Percentiles rank a stretch among this genome's conserved stretches.
Conservation (phyloP, 1,139 yeast genomes). For the Saccharomyces hybrid region DNA sequence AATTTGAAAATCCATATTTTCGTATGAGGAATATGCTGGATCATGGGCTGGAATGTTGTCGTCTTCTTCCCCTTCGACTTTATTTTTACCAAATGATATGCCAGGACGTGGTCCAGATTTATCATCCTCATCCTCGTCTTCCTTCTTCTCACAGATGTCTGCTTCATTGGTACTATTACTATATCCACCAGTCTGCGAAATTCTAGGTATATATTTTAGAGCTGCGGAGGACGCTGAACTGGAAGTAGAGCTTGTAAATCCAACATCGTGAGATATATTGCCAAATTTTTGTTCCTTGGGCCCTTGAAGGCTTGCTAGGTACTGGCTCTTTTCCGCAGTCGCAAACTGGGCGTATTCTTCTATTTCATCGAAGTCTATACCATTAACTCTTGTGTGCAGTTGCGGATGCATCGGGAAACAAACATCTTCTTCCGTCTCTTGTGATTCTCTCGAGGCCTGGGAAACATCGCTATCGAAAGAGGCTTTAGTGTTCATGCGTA, state of each 20-base stretch:
- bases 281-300: neutral
- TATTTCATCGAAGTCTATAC: slow-evolving; percentile 71
- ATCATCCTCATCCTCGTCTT: slow-evolving; percentile 8
- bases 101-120: slow-evolving; percentile 15
- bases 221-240: slow-evolving; percentile 41
- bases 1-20: slow-evolving; percentile 20
- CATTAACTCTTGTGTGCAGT: slow-evolving; percentile 50
- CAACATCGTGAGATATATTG: slow-evolving; percentile 1
- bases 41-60: slow-evolving; percentile 1
- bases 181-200: neutral
- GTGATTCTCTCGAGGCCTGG: slow-evolving; percentile 63
- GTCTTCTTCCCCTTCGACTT: slow-evolving; percentile 32
- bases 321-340: slow-evolving; percentile 21
- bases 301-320: neutral
- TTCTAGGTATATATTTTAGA: slow-evolving; percentile 47
- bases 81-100: slow-evolving; percentile 34
- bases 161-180: neutral
- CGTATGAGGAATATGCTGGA: slow-evolving; percentile 4
- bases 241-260: slow-evolving; percentile 27
- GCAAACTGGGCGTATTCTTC: slow-evolving; percentile 61
- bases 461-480: slow-evolving; percentile 59
- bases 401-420: slow-evolving; percentile 89
- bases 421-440: slow-evolving; percentile 93
- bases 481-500: slow-evolving; percentile 23
- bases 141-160: neutral